Base-by-base conservation (phyloP, 306 rosid genomes). In the Cajanus cajan region DNA sequence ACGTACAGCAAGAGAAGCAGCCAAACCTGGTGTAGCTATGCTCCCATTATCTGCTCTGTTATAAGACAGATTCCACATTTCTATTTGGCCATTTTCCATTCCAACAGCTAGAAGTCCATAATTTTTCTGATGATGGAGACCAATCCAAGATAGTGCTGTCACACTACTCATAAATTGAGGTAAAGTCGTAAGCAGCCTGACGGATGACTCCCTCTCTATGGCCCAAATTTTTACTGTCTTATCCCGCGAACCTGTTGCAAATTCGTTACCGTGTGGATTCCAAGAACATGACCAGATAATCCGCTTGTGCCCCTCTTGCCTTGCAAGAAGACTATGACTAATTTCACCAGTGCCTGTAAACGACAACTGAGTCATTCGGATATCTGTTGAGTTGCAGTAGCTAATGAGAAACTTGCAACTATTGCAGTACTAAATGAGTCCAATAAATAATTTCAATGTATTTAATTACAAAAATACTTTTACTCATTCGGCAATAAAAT, bases 211-310 rank as follows among this genome's bases (percentile, higher is more conserved):
- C 41, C 65, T 62, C 41, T 84, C 86, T 0, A 91, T 39, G 1
- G 82, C 87, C 99, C 99, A 96, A 59, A 93, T 89, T 85, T 96
- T 96, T 51, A 93, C 97, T 0, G 85, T 85, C 71, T 91, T 96
- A 86, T 93, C 98, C 71, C 99, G 83, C 0, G 99, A 96, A 48
- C 97, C 98, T 3, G 98, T 96, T 19, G 97, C 99, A 34, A 95
- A 96, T 85, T 96, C 98, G 7, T 93, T 83, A 48, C 98, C 88
- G 5, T 83, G 66, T 31, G 97, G 98, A 81, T 96, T 96, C 99
- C 99, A 96, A 71, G 94, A 89, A 73, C 99, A 96, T 15, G 99
- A 83, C 98, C 99, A 90, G 87, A 93, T 93, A 57, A 96, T 96
- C 76, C 99, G 92, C 87, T 90, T 93, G 86, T 96, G 99, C 69